Evolutionary conservation across 352 stramenopile species (phyloP).

Genomic region (Phytophthora quininea): DNA sequence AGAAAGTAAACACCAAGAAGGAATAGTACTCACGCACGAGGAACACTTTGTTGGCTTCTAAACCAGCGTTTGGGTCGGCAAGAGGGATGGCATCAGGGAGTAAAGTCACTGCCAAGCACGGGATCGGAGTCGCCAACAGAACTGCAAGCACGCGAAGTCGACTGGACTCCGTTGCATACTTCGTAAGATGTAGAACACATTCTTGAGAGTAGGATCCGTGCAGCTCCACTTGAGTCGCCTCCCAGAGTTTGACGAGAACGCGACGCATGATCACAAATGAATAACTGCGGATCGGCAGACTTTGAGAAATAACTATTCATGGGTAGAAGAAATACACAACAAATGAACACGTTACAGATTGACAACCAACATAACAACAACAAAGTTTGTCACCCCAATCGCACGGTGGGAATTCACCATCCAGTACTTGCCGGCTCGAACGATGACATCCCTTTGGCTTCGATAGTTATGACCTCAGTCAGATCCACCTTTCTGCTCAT

Average conservation of each 20-base stretch:
- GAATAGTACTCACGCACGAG: conserved; percentile 16
- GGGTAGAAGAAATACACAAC: too few species aligned
- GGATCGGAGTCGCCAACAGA: conserved; percentile 17
- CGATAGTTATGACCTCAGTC: too few species aligned
- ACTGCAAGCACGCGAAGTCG: conserved; percentile 5
- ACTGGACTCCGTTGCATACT: conserved; percentile 2
- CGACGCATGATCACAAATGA: too few species aligned
- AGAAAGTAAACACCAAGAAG: conserved; percentile 19
- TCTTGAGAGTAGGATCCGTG: conserved; percentile 13
- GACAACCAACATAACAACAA: too few species aligned
- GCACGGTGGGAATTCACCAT: too few species aligned
- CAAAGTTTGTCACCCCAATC: too few species aligned
- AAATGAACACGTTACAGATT: too few species aligned
- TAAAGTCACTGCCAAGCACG: conserved; percentile 22
- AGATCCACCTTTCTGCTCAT: too few species aligned
- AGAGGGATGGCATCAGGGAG: conserved; percentile 20
- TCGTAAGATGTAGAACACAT: conserved; percentile 1
- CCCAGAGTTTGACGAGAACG: background rate
- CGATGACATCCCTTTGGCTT: too few species aligned
- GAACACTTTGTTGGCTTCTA: conserved; percentile 18
- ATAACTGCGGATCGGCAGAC: too few species aligned
- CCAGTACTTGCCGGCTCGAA: too few species aligned
- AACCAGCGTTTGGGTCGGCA: conserved; percentile 4
- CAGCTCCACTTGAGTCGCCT: conserved; percentile 24
- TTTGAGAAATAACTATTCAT: too few species aligned